These are phyloP conservation scores for Hortaea werneckii DNA, from an alignment of 2,329 filamentous ascomycete species.

Conservation along the genomic window DNA sequence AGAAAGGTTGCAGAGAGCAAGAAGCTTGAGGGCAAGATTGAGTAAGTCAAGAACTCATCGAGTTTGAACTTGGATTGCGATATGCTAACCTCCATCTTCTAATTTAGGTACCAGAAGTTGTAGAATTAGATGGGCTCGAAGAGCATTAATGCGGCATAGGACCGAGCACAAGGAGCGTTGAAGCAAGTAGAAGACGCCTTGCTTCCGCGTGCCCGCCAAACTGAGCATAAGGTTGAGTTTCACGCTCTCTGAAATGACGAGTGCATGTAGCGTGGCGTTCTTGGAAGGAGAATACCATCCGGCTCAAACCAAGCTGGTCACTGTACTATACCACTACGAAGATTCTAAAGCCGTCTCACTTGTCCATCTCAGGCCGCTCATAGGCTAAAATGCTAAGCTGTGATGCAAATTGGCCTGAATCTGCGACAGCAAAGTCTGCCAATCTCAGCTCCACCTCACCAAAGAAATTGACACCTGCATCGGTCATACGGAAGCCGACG, in stretches of 20 bases:
- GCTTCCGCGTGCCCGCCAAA: too few species aligned
- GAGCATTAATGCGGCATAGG: neutral
- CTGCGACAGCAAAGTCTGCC: too few species aligned
- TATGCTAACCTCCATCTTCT: too few species aligned
- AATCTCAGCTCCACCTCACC: slow-evolving; percentile 53
- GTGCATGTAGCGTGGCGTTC: neutral
- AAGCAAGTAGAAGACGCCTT: too few species aligned
- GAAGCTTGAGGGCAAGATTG: slow-evolving; percentile 91
- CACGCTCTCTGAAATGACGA: neutral
- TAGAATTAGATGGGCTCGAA: slow-evolving; percentile 33
- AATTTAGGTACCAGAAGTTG: slow-evolving; percentile 28
- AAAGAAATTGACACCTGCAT: slow-evolving; percentile 51
- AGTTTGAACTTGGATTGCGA: neutral
- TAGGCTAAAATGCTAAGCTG: too few species aligned
- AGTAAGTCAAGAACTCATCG: slow-evolving; percentile 67
- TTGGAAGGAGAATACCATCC: neutral
- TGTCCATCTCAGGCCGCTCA: too few species aligned
- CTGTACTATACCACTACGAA: neutral
- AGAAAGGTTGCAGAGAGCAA: slow-evolving; percentile 94
- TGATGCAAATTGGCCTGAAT: too few species aligned
- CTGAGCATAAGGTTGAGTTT: too few species aligned
- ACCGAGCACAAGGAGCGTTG: too few species aligned
- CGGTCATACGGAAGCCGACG: slow-evolving; percentile 45
- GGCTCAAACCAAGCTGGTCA: neutral
- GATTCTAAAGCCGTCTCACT: too few species aligned